These are phyloP conservation scores for Penicillium maclennaniae DNA, from an alignment of 495 filamentous ascomycete genomes.

Conservation along the genomic window DNA sequence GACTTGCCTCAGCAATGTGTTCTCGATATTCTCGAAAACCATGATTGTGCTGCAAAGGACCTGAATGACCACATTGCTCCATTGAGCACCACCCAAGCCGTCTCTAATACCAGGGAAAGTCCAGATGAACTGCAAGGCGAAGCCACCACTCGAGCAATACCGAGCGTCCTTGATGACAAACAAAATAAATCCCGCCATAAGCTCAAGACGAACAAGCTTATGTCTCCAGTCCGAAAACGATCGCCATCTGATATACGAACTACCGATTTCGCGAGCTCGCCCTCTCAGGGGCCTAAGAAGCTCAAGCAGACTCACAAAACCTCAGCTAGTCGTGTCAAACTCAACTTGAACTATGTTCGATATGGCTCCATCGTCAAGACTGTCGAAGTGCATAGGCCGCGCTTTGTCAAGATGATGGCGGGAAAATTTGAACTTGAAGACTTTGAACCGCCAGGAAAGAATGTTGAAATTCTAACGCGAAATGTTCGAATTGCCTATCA, in stretches of 20 bases:
- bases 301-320: constrained; percentile 12
- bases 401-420: constrained; percentile 13
- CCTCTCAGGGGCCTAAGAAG: constrained; percentile 14
- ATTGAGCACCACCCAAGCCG: constrained; percentile 6
- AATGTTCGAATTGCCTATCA: constrained; percentile 17
- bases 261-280: constrained; percentile 23
- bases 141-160: constrained; percentile 26
- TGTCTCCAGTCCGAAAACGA: constrained; percentile 9
- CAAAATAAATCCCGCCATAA: constrained; percentile 1
- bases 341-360: constrained; percentile 16
- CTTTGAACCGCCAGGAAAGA: not conserved
- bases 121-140: constrained; percentile 45
- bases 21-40: not conserved
- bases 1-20: not conserved
- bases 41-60: not conserved
- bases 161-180: not conserved
- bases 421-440: constrained; percentile 9
- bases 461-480: constrained; percentile 13
- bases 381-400: not conserved
- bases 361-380: constrained; percentile 19
- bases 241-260: constrained; percentile 35
- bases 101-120: constrained; percentile 30
- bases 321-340: not conserved
- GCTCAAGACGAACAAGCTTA: not conserved
- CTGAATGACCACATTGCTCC: not conserved